Percentiles rank a stretch among this genome's conserved stretches.
phyloP scores from a whole-genome alignment of 106 monocot genomes.

The Dendrobium chrysotoxum region DNA sequence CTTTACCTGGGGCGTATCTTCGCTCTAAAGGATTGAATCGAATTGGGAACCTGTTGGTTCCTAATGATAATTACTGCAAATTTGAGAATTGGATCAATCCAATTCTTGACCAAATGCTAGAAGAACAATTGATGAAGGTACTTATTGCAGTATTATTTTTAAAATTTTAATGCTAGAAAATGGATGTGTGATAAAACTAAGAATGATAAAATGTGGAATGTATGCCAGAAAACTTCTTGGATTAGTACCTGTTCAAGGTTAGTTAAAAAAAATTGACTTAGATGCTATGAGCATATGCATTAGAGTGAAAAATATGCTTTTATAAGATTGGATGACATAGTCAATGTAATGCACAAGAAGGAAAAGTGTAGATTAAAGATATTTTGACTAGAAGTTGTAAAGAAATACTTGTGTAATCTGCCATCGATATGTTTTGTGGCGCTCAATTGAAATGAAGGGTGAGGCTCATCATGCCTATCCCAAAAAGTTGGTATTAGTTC shows the following conservation, averaged over 20 bases:
- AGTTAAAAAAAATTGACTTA: neutral
- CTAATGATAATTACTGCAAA: constrained; percentile 99
- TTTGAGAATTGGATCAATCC: constrained; percentile 99
- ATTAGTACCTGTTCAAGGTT: neutral
- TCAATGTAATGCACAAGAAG: neutral
- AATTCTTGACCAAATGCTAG: constrained; percentile 76
- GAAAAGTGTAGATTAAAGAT: neutral
- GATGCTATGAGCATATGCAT: neutral
- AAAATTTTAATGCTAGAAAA: neutral
- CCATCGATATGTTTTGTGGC: neutral
- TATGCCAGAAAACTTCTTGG: neutral
- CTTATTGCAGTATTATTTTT: neutral
- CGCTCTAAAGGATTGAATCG: constrained; percentile 96
- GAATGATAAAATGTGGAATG: neutral
- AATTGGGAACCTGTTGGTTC: constrained; percentile 90
- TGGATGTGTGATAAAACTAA: neutral
- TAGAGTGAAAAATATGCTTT: neutral
- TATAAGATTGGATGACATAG: neutral
- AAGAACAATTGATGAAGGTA: constrained; percentile 66
- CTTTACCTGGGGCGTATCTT: constrained; percentile 56
- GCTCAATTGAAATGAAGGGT: neutral
- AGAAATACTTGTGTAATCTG: neutral
- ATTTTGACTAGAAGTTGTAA: neutral
- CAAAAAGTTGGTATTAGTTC: neutral
- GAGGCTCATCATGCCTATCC: neutral